A percentile compares a stretch with the other conserved stretches of the same genome.
These are phyloP conservation scores for Saururus chinensis DNA, from an alignment of 164 flowering plant species.

Conservation along the genomic window DNA sequence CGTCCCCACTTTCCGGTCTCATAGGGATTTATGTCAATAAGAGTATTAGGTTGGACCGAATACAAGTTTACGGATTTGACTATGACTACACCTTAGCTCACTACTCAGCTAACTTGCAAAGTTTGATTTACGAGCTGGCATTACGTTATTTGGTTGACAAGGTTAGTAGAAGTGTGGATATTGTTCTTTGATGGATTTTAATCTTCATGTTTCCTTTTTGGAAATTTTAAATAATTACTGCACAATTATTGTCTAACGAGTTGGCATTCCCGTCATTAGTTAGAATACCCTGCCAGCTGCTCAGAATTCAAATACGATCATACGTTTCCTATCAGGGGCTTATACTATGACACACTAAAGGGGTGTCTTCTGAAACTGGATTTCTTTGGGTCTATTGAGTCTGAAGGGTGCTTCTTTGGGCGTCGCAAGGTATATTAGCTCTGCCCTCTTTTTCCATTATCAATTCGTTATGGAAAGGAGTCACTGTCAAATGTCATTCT, in stretches of 20 bases:
- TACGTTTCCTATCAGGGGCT: conserved; percentile 76
- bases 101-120: conserved; percentile 71
- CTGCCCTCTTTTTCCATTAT: too few relatives aligned
- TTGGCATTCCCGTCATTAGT: conserved; percentile 28
- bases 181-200: conserved; percentile 1
- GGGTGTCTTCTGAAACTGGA: conserved; percentile 89
- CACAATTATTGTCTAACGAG: conserved; percentile 5
- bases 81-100: conserved; percentile 94
- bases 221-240: too few relatives aligned
- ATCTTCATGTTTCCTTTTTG: too few relatives aligned
- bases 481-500: too few relatives aligned
- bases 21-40: conserved; percentile 86
- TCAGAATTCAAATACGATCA: conserved; percentile 64
- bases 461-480: too few relatives aligned
- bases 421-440: conserved; percentile 56
- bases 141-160: conserved; percentile 78
- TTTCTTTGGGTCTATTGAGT: conserved; percentile 91
- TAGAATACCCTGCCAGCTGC: conserved; percentile 73
- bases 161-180: conserved; percentile 37
- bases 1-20: not conserved
- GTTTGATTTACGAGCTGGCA: conserved; percentile 83
- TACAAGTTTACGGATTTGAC: conserved; percentile 90
- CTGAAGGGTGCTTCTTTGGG: conserved; percentile 85
- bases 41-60: conserved; percentile 65
- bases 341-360: conserved; percentile 73